Base-by-base conservation (phyloP, 1,284 basidiomycete species). In the Trametes sp. region DNA sequence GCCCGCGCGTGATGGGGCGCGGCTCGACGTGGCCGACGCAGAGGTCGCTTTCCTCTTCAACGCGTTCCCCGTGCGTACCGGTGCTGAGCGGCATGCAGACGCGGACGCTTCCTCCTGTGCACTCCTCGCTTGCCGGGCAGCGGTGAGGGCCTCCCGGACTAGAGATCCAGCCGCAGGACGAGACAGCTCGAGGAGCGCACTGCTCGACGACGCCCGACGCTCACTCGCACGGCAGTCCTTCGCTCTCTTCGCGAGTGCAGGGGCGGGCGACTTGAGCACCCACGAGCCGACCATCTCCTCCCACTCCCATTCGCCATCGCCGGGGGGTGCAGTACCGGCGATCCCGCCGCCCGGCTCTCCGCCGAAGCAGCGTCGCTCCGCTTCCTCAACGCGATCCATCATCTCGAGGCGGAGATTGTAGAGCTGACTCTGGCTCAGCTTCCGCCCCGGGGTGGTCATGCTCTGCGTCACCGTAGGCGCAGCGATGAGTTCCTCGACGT, bases 381-480 rank as follows among this genome's bases (percentile, higher is more conserved):
- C 83, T 21, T 78, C 75, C 33, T 85, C 84, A 16, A 84, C 80
- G 11, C 72, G 71, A 31, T 80, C 78, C 56, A 87, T 81, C 26
- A 87, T 69, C 53, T 75, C 70, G 41, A 70, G 69, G 36, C 80
- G 76, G 63, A 80, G 78, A 24, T 63, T 62, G 57, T 75, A 73
- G 28, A 81, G 67, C 51, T 75, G 69, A 21, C 58, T 60, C 26
- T 62, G 55, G 33, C 26, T 59, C 48, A 63, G 52, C 38, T 56
- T 59, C 2, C 56, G 35, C n/a, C 49, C 50, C 0, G 61, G 54
- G 2, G 68, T 59, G 28, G 63, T 67, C 59, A 67, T 54, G 52
- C 59, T 61, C 26, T 45, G 62, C 21, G 59, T 54, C 23, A 61
- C 31, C 10, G 45, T 52, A n/a, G 63, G 64, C 13, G 41, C 66